Conservation (phyloP, 139 green algal species). For the Spirogloea muscicola region DNA sequence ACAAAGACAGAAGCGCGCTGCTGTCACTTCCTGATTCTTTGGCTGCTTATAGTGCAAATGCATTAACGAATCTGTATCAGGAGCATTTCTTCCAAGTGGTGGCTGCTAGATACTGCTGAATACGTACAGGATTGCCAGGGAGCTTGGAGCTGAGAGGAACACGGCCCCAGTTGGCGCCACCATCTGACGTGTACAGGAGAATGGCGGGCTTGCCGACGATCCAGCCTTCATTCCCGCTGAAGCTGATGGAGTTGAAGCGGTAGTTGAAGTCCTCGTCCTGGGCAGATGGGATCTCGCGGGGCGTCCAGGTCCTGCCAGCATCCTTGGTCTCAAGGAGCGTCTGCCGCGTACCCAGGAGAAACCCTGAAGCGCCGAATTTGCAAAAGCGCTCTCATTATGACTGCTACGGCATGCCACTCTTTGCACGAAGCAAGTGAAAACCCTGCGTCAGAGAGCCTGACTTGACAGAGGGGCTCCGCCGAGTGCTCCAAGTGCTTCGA, state of each 20-base stretch:
- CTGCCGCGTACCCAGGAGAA: slow-evolving; percentile 92
- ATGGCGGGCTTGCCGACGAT: slow-evolving; percentile 99
- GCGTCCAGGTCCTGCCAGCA: slow-evolving; percentile 88
- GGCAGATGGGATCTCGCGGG: slow-evolving; percentile 59
- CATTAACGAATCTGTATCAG: too few relatives aligned
- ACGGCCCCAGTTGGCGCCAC: slow-evolving; percentile 90
- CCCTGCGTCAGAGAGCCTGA: background rate
- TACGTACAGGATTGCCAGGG: slow-evolving; percentile 59
- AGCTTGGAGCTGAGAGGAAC: slow-evolving; percentile 90
- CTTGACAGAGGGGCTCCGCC: background rate
- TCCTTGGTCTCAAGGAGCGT: slow-evolving; percentile 97
- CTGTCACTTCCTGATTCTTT: background rate
- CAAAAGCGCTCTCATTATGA: background rate
- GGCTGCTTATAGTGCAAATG: too few relatives aligned
- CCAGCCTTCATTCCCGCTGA: slow-evolving; percentile 94
- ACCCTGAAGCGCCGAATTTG: slow-evolving; percentile 54
- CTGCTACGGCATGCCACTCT: background rate
- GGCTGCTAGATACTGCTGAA: background rate
- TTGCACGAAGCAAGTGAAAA: background rate
- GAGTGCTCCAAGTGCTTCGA: too few relatives aligned
- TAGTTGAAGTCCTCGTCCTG: slow-evolving; percentile 88
- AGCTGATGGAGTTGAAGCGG: slow-evolving; percentile 93
- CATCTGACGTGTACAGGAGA: slow-evolving; percentile 92
- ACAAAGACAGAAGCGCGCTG: background rate
- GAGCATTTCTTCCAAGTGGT: too few relatives aligned